Percentiles rank a stretch among this genome's conserved stretches.
phyloP scores from a whole-genome alignment of 768 basidiomycete genomes.

The Crassisporium funariophilum region DNA sequence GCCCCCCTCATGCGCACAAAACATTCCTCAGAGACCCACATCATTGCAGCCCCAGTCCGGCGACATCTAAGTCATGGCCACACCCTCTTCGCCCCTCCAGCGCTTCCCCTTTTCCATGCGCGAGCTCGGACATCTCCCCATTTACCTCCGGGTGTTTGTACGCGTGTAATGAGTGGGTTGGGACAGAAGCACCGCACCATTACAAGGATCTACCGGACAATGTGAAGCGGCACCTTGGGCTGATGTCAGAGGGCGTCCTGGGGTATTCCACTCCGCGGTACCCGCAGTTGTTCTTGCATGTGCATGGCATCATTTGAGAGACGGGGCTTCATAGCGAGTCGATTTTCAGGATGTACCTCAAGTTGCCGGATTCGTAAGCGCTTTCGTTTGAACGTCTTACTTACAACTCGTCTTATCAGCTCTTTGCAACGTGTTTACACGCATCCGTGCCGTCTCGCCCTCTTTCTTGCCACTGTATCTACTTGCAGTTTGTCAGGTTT shows the following conservation, averaged over 20 bases:
- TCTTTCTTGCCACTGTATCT: too few species aligned
- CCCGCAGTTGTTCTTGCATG: slow-evolving; percentile 89
- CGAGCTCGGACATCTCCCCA: slow-evolving; percentile 88
- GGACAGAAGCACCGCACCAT: slow-evolving; percentile 91
- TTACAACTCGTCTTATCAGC: too few species aligned
- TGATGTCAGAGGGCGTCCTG: slow-evolving; percentile 91
- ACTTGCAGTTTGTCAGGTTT: too few species aligned
- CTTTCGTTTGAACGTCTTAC: too few species aligned
- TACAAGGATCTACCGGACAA: slow-evolving; percentile 96
- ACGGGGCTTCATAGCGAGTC: slow-evolving; percentile 76
- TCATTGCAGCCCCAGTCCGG: slow-evolving; percentile 94
- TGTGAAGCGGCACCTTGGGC: slow-evolving; percentile 84
- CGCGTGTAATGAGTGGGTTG: slow-evolving; percentile 9
- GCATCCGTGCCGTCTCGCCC: too few species aligned
- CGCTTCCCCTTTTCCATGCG: slow-evolving; percentile 91
- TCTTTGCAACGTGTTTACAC: too few species aligned
- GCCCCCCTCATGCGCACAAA: slow-evolving; percentile 75
- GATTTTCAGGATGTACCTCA: slow-evolving; percentile 91
- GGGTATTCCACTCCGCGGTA: slow-evolving; percentile 93
- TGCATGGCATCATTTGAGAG: slow-evolving; percentile 75
- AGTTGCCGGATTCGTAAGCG: slow-evolving; percentile 51
- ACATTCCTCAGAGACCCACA: slow-evolving; percentile 72
- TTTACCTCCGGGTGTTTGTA: slow-evolving; percentile 52
- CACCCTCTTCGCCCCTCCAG: slow-evolving; percentile 69
- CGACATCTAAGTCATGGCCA: slow-evolving; percentile 84